These are phyloP conservation scores for Blastomyces emzantsi DNA, from an alignment of 2,329 filamentous ascomycete genomes.

Conservation along the genomic window DNA sequence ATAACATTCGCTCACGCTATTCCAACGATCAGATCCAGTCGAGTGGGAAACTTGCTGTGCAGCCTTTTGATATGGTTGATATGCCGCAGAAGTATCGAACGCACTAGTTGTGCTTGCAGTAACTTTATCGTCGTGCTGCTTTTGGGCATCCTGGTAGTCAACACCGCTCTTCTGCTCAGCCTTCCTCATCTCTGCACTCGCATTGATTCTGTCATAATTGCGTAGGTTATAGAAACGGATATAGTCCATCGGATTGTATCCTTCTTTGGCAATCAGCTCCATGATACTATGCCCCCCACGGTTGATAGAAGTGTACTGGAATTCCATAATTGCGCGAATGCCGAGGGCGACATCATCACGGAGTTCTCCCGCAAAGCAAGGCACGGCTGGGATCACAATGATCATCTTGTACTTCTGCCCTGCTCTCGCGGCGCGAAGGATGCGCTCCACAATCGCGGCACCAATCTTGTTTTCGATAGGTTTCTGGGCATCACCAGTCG, in stretches of 20 bases:
- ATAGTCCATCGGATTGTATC: conserved; percentile 68
- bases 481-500: conserved; percentile 76
- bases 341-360: conserved; percentile 73
- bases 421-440: conserved; percentile 71
- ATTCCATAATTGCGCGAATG: conserved; percentile 94
- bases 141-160: conserved; percentile 37
- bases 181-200: conserved; percentile 59
- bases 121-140: conserved; percentile 39
- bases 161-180: conserved; percentile 37
- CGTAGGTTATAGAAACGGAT: conserved; percentile 92
- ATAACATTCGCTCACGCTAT: conserved; percentile 65
- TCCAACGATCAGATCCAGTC: conserved; percentile 36
- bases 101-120: conserved; percentile 27
- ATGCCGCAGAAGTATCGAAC: conserved; percentile 40
- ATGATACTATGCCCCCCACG: conserved; percentile 88
- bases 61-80: conserved; percentile 63
- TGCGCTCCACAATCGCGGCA: conserved; percentile 79
- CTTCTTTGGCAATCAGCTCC: conserved; percentile 62
- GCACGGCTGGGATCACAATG: conserved; percentile 79
- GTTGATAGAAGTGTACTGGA: conserved; percentile 93
- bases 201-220: conserved; percentile 86
- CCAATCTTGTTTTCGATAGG: conserved; percentile 76
- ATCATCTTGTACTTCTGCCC: conserved; percentile 84
- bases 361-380: conserved; percentile 88
- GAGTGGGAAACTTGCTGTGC: conserved; percentile 46